Base-by-base conservation (phyloP, 768 basidiomycete species). In the Suillus subaureus region DNA sequence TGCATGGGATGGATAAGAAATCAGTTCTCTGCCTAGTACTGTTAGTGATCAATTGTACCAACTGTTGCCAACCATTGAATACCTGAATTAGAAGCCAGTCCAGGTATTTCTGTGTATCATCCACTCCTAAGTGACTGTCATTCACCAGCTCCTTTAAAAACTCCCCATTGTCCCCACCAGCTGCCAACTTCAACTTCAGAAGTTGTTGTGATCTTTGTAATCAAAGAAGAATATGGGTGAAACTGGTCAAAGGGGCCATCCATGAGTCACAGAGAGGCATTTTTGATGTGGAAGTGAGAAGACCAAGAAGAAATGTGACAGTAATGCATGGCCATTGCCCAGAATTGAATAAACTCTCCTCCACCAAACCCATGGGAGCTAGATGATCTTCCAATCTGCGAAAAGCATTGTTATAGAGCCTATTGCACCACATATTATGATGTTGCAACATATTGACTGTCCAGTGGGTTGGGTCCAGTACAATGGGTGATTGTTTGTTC, bases 151-250 rank as follows among this genome's bases (percentile, higher is more conserved):
- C 71, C 52, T 65, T 72, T 51, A 12, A 51, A 37, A 72, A 66
- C 11, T 72, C 70, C 37, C 65, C 68, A 6, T 43, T 9, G 16
- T 64, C 47, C 15, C 26, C 54, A 21, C 64, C 61, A 31, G 39
- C 21, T 3, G 68, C 69, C n/a, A 75, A 66, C 8, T 58, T 64
- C n/a, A 75, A 66, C 5, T 56, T 64, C 51, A 79, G 61, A 35
- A 81, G 63, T 40, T 79, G 76, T 28, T 74, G 75, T n/a, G 78
- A 70, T 42, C 77, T 77, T 63, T 83, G 82, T 42, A 76, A 69
- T 35, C 69, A 67, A 8, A 82, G 66, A 33, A 74, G 65, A 2
- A 70, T 62, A 61, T 72, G 63, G 2, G 72, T 79, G n/a, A 81
- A 68, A 15, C 40, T 31, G 21, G 70, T 68, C 43, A 83, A 65